Percentiles rank a stretch among this genome's conserved stretches.
These are phyloP conservation scores for Mycosphaerella sp. DNA, from an alignment of 2,329 filamentous ascomycete species.

Conservation along the genomic window DNA sequence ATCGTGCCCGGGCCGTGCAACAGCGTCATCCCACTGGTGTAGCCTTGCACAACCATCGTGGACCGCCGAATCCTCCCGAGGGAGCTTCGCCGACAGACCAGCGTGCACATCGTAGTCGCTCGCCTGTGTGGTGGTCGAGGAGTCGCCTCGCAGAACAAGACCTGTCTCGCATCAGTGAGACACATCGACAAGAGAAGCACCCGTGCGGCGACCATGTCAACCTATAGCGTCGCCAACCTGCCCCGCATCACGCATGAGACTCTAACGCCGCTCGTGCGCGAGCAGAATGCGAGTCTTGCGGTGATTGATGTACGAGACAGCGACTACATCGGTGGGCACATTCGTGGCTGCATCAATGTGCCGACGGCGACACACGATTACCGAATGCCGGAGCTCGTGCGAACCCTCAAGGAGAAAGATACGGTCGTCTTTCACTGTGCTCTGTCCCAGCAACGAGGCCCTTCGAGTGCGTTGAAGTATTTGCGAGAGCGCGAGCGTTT, in stretches of 20 bases:
- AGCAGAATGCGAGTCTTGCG: slow-evolving; percentile 46
- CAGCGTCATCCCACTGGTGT: neutral
- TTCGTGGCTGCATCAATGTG: slow-evolving; percentile 67
- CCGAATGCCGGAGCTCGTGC: slow-evolving; percentile 73
- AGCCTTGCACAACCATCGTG: neutral
- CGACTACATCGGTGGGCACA: slow-evolving; percentile 88
- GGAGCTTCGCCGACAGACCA: neutral
- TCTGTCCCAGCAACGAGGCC: slow-evolving; percentile 83
- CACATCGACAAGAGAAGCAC: neutral
- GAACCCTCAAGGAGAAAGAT: slow-evolving; percentile 67
- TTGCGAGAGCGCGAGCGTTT: slow-evolving; percentile 59
- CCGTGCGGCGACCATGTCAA: slow-evolving; percentile 2
- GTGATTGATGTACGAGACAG: slow-evolving; percentile 87
- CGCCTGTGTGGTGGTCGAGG: neutral
- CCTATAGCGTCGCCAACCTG: slow-evolving; percentile 55
- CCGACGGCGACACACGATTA: slow-evolving; percentile 68
- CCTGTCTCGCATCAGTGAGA: neutral
- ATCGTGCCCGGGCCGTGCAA: neutral
- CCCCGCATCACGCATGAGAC: slow-evolving; percentile 60
- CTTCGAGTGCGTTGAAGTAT: slow-evolving; percentile 75
- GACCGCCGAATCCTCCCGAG: neutral
- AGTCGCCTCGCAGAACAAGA: neutral
- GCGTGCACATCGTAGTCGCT: neutral
- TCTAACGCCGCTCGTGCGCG: slow-evolving; percentile 57
- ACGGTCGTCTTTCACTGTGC: slow-evolving; percentile 92